Evolutionary conservation across 352 stramenopile genomes (phyloP).

Genomic region (Phytopythium sindhum): DNA sequence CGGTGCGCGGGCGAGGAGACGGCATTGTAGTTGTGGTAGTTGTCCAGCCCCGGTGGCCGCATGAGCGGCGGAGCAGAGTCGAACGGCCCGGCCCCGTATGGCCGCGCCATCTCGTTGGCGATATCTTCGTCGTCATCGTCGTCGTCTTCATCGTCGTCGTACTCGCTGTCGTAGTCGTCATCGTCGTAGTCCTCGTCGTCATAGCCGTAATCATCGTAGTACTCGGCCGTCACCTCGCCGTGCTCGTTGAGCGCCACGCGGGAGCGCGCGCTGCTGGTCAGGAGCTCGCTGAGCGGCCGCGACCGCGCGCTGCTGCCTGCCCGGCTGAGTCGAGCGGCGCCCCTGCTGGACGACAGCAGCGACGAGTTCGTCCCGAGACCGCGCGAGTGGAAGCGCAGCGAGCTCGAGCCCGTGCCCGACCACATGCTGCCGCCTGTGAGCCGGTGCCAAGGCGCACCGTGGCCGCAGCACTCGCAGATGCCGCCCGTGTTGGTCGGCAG

Average conservation of each 20-base stretch:
- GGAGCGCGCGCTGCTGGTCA: conserved; percentile 13
- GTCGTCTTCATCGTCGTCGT: conserved; percentile 34
- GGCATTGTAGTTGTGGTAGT: background rate
- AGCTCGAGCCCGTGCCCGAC: background rate
- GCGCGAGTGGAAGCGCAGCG: background rate
- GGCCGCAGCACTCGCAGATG: conserved; percentile 65
- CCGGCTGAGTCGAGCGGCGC: conserved; percentile 19
- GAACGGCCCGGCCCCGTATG: conserved; percentile 29
- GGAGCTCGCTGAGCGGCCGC: conserved; percentile 3
- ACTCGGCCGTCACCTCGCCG: conserved; percentile 19
- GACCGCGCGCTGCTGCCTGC: conserved; percentile 24
- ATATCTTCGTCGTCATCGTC: conserved; percentile 70
- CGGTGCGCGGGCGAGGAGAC: background rate
- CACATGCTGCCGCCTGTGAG: conserved; percentile 45
- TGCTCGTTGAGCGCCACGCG: conserved; percentile 11
- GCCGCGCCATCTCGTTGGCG: conserved; percentile 65
- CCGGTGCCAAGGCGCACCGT: conserved; percentile 71
- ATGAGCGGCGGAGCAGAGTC: conserved; percentile 27
- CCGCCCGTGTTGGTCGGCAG: conserved; percentile 46
- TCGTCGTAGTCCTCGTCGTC: conserved; percentile 45
- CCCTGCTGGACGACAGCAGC: conserved; percentile 7
- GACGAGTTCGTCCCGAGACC: conserved; percentile 4
- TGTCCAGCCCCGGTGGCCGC: background rate
- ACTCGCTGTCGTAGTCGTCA: conserved; percentile 36
- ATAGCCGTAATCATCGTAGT: conserved; percentile 12